Conservation (phyloP, 2,329 filamentous ascomycete species). For the Onygenales sp. region DNA sequence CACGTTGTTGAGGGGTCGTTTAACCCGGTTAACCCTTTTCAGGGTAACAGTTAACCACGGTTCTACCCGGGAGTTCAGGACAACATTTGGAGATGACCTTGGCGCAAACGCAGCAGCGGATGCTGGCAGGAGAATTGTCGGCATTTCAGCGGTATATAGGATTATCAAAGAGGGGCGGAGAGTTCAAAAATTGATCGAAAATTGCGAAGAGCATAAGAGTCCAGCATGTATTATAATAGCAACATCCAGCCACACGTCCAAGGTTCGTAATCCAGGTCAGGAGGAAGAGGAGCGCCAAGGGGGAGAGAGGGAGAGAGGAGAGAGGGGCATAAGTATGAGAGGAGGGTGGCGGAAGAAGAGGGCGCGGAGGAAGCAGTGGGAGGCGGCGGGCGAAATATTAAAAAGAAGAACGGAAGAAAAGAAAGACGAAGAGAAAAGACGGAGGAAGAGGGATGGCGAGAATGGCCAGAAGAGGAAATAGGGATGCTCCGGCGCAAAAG, state of each 20-base stretch:
- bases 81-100: constrained; percentile 86
- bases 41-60: constrained; percentile 94
- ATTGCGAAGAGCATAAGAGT: constrained; percentile 16
- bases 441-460: constrained; percentile 13
- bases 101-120: constrained; percentile 95
- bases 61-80: constrained; percentile 83
- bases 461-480: constrained; percentile 9
- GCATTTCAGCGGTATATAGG: constrained; percentile 62
- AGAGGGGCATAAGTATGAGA: constrained; percentile 3
- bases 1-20: constrained; percentile 94
- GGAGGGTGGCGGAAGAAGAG: constrained; percentile 4
- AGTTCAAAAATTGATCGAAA: background rate
- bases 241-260: constrained; percentile 28
- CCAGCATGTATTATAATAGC: constrained; percentile 24
- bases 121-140: constrained; percentile 83
- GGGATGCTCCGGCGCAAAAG: constrained; percentile 4
- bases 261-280: constrained; percentile 3
- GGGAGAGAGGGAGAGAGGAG: background rate
- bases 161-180: constrained; percentile 31
- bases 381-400: constrained; percentile 5
- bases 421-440: constrained; percentile 13
- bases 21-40: constrained; percentile 93
- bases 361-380: constrained; percentile 10
- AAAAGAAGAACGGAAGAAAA: constrained; percentile 8
- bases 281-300: background rate